These are phyloP conservation scores for Stachybotrys elegans DNA, from an alignment of 2,329 filamentous ascomycete genomes.

Conservation along the genomic window DNA sequence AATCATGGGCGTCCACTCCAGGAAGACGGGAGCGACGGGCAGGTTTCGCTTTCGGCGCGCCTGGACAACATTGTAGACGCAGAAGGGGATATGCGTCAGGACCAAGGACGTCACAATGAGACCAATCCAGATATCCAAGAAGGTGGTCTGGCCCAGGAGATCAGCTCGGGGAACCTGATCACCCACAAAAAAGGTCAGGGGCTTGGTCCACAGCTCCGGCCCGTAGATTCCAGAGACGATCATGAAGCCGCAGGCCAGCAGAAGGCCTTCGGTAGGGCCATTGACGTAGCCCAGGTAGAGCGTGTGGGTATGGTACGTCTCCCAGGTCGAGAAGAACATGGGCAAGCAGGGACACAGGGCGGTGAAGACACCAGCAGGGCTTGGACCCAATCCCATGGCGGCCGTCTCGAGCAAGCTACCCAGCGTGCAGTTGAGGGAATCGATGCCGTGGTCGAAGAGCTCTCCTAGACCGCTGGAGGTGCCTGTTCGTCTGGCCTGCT, in stretches of 20 bases:
- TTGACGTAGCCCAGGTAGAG: conserved; percentile 96
- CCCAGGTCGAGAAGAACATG: conserved; percentile 99
- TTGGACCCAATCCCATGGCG: conserved; percentile 85
- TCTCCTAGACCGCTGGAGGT: conserved; percentile 94
- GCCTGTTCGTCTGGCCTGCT: conserved; percentile 90
- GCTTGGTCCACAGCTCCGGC: conserved; percentile 78
- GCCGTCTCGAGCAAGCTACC: conserved; percentile 87
- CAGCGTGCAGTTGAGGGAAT: conserved; percentile 94
- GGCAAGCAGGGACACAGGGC: conserved; percentile 85
- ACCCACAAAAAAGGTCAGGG: conserved; percentile 65
- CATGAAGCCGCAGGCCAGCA: conserved; percentile 86
- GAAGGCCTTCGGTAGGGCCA: conserved; percentile 89
- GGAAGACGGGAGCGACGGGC: conserved; percentile 75
- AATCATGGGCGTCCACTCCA: conserved; percentile 90
- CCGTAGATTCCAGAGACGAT: conserved; percentile 81
- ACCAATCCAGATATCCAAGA: conserved; percentile 84
- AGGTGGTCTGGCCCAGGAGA: conserved; percentile 64
- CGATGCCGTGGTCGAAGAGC: conserved; percentile 97
- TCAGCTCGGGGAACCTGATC: conserved; percentile 42
- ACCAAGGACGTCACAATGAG: conserved; percentile 62
- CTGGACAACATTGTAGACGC: conserved; percentile 77
- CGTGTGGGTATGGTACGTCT: conserved; percentile 98
- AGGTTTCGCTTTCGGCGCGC: conserved; percentile 69
- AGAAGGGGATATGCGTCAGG: conserved; percentile 77
- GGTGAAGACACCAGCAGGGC: conserved; percentile 82